These are phyloP conservation scores for Lactifluus pinguis DNA, from an alignment of 768 basidiomycete genomes.

Conservation along the genomic window DNA sequence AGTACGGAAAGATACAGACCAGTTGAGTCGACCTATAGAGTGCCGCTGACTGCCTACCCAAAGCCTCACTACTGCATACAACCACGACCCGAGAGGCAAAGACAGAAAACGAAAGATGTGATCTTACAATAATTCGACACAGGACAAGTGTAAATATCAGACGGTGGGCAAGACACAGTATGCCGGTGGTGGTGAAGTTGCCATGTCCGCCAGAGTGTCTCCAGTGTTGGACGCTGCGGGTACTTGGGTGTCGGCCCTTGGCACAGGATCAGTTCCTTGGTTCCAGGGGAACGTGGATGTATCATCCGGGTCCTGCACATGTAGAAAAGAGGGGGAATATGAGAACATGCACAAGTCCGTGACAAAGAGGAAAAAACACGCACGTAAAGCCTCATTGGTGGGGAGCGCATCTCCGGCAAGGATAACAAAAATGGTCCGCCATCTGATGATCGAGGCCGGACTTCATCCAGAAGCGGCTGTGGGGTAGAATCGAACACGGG, in stretches of 20 bases:
- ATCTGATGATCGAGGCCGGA: no score
- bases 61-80: background rate
- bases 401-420: background rate
- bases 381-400: constrained; percentile 3
- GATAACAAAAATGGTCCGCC: no score
- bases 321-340: no score
- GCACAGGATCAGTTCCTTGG: background rate
- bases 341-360: no score
- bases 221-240: background rate
- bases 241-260: background rate
- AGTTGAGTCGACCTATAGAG: background rate
- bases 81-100: background rate
- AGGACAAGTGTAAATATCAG: background rate
- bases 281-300: constrained; percentile 2
- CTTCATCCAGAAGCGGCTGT: background rate
- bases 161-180: background rate
- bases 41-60: no score
- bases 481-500: background rate
- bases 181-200: background rate
- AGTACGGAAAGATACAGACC: background rate
- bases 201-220: background rate
- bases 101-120: background rate
- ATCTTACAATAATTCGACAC: background rate
- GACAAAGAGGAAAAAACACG: background rate
- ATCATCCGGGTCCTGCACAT: constrained; percentile 2